Evolutionary conservation across 352 stramenopile genomes (phyloP), one percentile per base, ranked within the genome.

Genomic region (Pythium sp.): DNA sequence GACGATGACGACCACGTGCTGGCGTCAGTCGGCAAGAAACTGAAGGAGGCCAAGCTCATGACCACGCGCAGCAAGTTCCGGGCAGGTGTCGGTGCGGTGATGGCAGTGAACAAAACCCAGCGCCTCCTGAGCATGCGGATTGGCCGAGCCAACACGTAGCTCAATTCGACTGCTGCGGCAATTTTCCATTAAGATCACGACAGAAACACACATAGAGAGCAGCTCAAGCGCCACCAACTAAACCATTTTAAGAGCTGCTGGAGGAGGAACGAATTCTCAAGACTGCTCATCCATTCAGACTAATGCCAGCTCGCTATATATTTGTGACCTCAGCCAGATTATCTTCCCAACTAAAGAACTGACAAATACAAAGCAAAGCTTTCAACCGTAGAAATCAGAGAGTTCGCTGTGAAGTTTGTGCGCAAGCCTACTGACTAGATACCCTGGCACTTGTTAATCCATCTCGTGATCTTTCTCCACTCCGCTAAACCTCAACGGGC

Each of bases 61-160:
- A 85, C 79, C 5, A 77, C 80, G 26, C 84, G 86, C 62, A 87
- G 75, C 69, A 91, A 89, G 59, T 91, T 94, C 71, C 84, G 85
- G 26, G 82, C 82, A 0, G 72, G 82, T 18, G 82, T 94, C 46
- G 85, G 85, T 49, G 86, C 78, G 7, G 75, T 94, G 12, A 80
- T 94, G 59, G 86, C 86, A 4, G 83, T 94, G 46, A 94, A 85
- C 67, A 92, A 92, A 72, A 94, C 86, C n/a, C 75, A 89, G 70
- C 78, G 77, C 22, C 68, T 92, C 63, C 67, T 92, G 51, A 88
- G 54, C 43, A 70, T 80, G 65, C 69, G 70, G 54, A 51, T 69
- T 30, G 56, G 64, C 15, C 62, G 68, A 36, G 75, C 75, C 22
- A 70, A 68, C 5, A 76, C 65, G 30, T 79, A 82, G 60, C 49